Conservation (phyloP, 2,329 filamentous ascomycete genomes). For the Phoma sp. region DNA sequence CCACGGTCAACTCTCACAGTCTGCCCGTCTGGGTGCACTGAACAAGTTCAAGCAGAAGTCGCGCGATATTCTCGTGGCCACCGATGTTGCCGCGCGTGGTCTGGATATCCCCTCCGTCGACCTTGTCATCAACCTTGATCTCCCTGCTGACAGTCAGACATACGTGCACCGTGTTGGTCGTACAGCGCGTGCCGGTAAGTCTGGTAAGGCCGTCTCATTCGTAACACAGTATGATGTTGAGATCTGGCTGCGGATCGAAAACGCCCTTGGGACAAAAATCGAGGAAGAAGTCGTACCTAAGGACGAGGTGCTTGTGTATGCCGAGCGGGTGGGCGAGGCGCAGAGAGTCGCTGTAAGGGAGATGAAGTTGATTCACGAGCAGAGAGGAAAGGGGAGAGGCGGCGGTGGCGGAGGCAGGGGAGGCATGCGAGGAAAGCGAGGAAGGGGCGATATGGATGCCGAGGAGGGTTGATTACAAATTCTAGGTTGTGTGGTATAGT, state of each 20-base stretch:
- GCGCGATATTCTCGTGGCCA: constrained; percentile 88
- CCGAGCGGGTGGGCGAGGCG: constrained; percentile 78
- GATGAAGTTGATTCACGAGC: constrained; percentile 81
- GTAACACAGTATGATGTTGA: constrained; percentile 89
- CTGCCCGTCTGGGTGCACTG: constrained; percentile 81
- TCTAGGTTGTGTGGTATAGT: background rate
- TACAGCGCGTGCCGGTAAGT: constrained; percentile 85
- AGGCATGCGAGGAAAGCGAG: constrained; percentile 49
- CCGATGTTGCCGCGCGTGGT: constrained; percentile 91
- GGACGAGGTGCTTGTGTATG: constrained; percentile 85
- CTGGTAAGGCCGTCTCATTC: constrained; percentile 78
- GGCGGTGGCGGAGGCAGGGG: constrained; percentile 51
- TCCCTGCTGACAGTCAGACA: constrained; percentile 85
- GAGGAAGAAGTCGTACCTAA: constrained; percentile 71
- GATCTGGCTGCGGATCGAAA: constrained; percentile 80
- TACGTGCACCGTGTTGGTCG: constrained; percentile 90
- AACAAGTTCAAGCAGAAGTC: constrained; percentile 84
- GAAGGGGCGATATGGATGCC: constrained; percentile 72
- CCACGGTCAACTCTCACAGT: constrained; percentile 90
- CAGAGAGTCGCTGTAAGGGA: constrained; percentile 79
- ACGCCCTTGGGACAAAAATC: constrained; percentile 78
- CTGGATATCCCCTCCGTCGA: constrained; percentile 93
- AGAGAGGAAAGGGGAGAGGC: constrained; percentile 62
- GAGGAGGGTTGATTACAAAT: constrained; percentile 66
- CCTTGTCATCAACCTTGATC: constrained; percentile 82